These are phyloP conservation scores for Tricholoma saponaceum DNA, from an alignment of 768 basidiomycete genomes.

Conservation along the genomic window DNA sequence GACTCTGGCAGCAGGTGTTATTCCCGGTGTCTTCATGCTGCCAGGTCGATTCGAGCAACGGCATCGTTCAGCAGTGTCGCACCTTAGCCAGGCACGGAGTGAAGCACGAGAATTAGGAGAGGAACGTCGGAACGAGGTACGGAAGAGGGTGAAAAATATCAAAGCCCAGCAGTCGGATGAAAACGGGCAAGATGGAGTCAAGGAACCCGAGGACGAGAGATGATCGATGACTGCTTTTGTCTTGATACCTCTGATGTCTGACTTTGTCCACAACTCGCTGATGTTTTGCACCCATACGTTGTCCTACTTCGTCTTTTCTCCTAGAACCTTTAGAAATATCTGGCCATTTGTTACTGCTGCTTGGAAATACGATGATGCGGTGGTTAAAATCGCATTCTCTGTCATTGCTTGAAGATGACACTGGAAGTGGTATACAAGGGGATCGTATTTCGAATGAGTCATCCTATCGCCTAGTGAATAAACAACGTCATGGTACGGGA, in stretches of 20 bases:
- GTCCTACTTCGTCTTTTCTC: no score
- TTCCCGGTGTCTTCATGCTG: conserved; percentile 36
- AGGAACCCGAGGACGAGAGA: background rate
- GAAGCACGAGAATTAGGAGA: conserved; percentile 55
- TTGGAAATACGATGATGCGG: no score
- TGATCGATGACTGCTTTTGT: background rate
- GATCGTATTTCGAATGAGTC: no score
- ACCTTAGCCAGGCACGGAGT: conserved; percentile 53
- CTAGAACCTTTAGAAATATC: no score
- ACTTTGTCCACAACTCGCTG: no score
- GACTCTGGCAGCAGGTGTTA: conserved; percentile 43
- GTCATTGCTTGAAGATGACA: no score
- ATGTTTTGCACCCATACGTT: no score
- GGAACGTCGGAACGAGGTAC: conserved; percentile 48
- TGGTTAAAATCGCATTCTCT: no score
- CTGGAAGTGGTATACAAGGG: no score
- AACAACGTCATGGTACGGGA: no score
- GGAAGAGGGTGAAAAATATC: conserved; percentile 42
- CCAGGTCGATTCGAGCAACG: conserved; percentile 34
- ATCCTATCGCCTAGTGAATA: no score
- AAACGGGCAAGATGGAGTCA: background rate
- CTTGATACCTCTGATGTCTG: background rate
- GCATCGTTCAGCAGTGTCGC: conserved; percentile 50
- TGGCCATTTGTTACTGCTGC: no score
- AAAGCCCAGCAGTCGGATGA: conserved; percentile 6